A percentile compares a stretch with the other conserved stretches of the same genome.
Evolutionary conservation across 129 eudicot genomes (phyloP).

Genomic region (Pseudognaphalium luteoalbum): DNA sequence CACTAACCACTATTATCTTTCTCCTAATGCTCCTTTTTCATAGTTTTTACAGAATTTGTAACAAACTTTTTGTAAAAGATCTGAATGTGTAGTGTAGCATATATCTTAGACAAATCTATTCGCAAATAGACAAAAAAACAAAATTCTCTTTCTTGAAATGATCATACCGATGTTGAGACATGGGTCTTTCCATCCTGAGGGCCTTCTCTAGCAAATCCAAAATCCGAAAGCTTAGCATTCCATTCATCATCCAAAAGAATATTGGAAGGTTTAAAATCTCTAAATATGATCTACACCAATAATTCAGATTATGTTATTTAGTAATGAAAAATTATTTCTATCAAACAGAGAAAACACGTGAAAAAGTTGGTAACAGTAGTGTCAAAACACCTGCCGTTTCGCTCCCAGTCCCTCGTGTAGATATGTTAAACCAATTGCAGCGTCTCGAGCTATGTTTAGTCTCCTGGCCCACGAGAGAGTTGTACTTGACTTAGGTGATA

Average conservation of each 20-base stretch:
- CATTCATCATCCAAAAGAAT: conserved; percentile 74
- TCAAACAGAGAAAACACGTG: background rate
- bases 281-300: conserved; percentile 60
- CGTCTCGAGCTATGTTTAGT: conserved; percentile 72
- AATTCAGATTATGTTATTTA: background rate
- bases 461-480: conserved; percentile 72
- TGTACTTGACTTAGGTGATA: conserved; percentile 41
- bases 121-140: background rate
- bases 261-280: conserved; percentile 92
- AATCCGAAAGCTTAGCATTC: conserved; percentile 90
- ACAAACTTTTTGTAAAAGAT: too few relatives aligned
- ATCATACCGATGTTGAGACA: conserved; percentile 82
- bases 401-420: conserved; percentile 67
- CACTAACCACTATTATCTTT: background rate
- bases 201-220: conserved; percentile 87
- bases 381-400: background rate
- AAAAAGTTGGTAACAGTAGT: conserved; percentile 41
- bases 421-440: conserved; percentile 77
- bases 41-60: too few relatives aligned
- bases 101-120: background rate
- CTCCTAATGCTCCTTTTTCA: background rate
- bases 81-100: too few relatives aligned
- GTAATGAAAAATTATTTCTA: background rate
- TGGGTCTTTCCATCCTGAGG: conserved; percentile 78
- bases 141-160: background rate